A percentile compares a stretch with the other conserved stretches of the same genome.
These are phyloP conservation scores for Fagus sylvatica DNA, from an alignment of 306 rosid species.

Conservation along the genomic window DNA sequence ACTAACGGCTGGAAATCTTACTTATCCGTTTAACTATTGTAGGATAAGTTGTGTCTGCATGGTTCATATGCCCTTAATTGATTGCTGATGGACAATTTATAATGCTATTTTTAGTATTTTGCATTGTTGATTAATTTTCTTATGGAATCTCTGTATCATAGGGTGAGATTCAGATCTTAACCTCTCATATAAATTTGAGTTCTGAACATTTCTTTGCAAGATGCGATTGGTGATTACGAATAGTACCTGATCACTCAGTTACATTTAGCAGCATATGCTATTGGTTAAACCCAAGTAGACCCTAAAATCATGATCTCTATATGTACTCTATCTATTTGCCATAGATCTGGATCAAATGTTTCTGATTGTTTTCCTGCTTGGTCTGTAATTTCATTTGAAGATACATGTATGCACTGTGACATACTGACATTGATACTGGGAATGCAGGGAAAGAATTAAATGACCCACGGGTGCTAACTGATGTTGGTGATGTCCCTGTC, in stretches of 20 bases:
- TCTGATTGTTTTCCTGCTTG: background rate
- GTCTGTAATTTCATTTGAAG: constrained; percentile 10
- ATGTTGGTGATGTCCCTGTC: constrained; percentile 95
- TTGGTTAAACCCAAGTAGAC: background rate
- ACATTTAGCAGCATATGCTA: background rate
- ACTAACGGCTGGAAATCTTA: constrained; percentile 7
- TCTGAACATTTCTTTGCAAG: background rate
- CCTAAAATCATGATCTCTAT: background rate
- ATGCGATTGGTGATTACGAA: background rate
- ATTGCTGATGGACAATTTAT: background rate
- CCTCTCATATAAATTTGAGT: background rate
- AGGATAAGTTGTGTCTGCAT: constrained; percentile 10
- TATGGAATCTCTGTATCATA: background rate
- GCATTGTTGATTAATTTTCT: background rate
- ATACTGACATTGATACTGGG: constrained; percentile 10
- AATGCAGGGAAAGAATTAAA: constrained; percentile 71
- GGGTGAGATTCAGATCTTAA: constrained; percentile 12
- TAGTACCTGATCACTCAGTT: background rate
- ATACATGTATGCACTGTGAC: constrained; percentile 15
- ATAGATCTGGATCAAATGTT: constrained; percentile 10
- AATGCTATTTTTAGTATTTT: background rate
- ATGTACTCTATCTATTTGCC: background rate
- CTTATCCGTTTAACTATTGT: background rate
- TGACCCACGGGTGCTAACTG: constrained; percentile 85
- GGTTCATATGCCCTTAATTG: background rate